These are phyloP conservation scores for Termitomyces sp. DNA, from an alignment of 768 basidiomycete species.

Conservation along the genomic window DNA sequence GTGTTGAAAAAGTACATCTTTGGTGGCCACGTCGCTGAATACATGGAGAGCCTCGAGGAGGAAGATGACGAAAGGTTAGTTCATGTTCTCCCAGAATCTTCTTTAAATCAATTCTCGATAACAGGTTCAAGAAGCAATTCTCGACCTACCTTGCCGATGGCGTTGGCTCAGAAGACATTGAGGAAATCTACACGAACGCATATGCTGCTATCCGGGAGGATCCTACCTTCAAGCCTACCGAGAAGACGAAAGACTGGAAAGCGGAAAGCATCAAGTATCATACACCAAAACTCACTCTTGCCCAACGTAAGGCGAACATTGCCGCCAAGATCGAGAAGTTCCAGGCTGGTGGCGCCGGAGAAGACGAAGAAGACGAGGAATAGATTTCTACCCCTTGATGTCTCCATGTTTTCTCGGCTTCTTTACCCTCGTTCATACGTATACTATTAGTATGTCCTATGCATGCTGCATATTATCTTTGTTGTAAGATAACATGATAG, in stretches of 20 bases:
- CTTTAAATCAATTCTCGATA: not conserved
- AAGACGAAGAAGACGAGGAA: slow-evolving; percentile 63
- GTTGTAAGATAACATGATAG: slow-evolving; percentile 4
- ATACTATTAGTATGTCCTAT: slow-evolving; percentile 8
- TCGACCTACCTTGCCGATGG: slow-evolving; percentile 93
- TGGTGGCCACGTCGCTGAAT: slow-evolving; percentile 97
- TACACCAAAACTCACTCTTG: slow-evolving; percentile 63
- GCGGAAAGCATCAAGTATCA: slow-evolving; percentile 75
- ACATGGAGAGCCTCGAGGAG: slow-evolving; percentile 99
- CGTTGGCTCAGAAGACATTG: slow-evolving; percentile 93
- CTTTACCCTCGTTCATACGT: not conserved
- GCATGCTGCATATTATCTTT: not conserved
- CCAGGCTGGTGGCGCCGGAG: slow-evolving; percentile 61
- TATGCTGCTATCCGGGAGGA: slow-evolving; percentile 96
- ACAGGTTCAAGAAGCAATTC: slow-evolving; percentile 97
- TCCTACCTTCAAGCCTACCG: slow-evolving; percentile 84
- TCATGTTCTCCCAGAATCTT: not conserved
- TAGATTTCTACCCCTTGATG: slow-evolving; percentile 30
- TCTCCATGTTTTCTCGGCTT: not conserved
- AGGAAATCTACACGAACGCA: slow-evolving; percentile 91
- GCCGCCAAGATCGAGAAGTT: slow-evolving; percentile 88
- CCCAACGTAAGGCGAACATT: slow-evolving; percentile 76
- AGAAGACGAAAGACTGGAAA: slow-evolving; percentile 92
- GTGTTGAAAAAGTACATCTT: slow-evolving; percentile 96
- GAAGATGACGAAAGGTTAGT: slow-evolving; percentile 94